Evolutionary conservation across 176 grass and related monocot genomes (phyloP).

Genomic region (Cenchrus purpureus): DNA sequence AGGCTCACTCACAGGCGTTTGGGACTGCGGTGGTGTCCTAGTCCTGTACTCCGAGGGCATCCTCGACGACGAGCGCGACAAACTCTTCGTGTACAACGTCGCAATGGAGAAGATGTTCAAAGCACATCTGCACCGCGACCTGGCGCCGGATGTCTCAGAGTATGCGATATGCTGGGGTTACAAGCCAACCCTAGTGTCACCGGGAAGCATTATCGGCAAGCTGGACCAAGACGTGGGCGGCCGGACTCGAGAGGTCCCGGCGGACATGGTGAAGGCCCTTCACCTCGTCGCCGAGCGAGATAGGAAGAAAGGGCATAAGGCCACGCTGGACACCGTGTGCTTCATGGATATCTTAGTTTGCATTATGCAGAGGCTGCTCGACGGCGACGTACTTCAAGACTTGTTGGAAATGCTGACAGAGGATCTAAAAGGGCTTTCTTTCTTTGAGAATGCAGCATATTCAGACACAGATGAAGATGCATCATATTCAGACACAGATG

Average conservation of each 20-base stretch:
- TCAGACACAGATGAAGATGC: no score
- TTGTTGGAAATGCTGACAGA: background rate
- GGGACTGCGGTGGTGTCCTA: background rate
- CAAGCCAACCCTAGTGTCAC: no score
- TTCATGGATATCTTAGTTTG: constrained; percentile 21
- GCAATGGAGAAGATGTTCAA: background rate
- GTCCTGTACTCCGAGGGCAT: no score
- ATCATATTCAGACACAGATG: no score
- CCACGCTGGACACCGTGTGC: background rate
- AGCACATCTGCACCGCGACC: no score
- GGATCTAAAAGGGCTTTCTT: no score
- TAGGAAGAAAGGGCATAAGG: background rate
- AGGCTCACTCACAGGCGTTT: background rate
- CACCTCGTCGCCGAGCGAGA: background rate
- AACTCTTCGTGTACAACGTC: background rate
- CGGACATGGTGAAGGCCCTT: background rate
- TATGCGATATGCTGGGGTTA: no score
- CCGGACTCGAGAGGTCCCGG: background rate
- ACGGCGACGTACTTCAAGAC: background rate
- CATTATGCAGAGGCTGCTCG: background rate
- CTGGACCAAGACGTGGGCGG: background rate
- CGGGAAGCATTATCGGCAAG: no score
- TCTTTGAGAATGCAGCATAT: no score
- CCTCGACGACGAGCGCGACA: no score
- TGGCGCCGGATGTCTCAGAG: no score